These are phyloP conservation scores for Xylariomycetidae sp. DNA, from an alignment of 2,329 filamentous ascomycete genomes.

Conservation along the genomic window DNA sequence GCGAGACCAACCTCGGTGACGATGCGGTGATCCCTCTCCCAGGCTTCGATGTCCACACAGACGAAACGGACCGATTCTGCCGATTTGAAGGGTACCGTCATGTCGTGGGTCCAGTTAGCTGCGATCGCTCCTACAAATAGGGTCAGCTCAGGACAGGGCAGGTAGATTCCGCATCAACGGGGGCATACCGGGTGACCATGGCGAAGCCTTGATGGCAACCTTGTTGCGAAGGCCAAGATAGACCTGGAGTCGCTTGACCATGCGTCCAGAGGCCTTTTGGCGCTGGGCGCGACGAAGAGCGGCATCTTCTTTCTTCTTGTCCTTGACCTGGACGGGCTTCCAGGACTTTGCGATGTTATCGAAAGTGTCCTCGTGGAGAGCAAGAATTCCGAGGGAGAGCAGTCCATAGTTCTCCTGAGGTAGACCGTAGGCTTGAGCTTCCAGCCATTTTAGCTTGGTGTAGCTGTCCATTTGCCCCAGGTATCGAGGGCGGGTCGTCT, in stretches of 20 bases:
- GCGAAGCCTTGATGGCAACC: no score
- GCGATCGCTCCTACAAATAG: no score
- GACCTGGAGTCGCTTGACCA: constrained; percentile 60
- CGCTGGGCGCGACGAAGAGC: constrained; percentile 41
- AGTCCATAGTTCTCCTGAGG: constrained; percentile 30
- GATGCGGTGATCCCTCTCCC: constrained; percentile 59
- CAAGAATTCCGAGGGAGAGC: constrained; percentile 32
- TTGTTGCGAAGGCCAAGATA: constrained; percentile 61
- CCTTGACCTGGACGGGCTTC: constrained; percentile 40
- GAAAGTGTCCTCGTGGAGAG: constrained; percentile 51
- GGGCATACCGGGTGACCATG: no score
- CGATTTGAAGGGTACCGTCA: constrained; percentile 39
- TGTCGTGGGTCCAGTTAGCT: constrained; percentile 29
- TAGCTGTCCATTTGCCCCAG: constrained; percentile 51
- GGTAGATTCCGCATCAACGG: no score
- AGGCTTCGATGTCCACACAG: constrained; percentile 77
- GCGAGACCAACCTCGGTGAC: constrained; percentile 87
- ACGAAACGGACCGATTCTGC: constrained; percentile 64
- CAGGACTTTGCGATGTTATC: no score
- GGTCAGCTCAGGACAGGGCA: no score
- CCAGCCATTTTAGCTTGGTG: no score
- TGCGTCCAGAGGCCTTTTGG: constrained; percentile 47
- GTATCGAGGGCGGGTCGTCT: constrained; percentile 62
- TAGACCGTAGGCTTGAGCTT: constrained; percentile 32
- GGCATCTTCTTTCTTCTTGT: constrained; percentile 41